Conservation (phyloP, 805 yeast genomes). For the Metschnikowia aberdeeniae region DNA sequence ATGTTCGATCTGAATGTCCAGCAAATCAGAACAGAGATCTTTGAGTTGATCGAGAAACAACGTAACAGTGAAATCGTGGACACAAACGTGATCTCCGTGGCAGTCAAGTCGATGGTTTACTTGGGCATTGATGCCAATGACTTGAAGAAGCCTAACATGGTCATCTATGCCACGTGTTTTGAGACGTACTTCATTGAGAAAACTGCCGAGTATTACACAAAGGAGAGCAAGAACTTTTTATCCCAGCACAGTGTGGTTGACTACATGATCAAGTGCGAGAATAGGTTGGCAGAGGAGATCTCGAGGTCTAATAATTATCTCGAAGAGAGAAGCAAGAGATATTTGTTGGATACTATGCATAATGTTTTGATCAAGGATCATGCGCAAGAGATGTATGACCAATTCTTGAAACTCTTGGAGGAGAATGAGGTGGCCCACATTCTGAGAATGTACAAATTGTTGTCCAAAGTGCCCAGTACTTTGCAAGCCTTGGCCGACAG, state of each 20-base stretch:
- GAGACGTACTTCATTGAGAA: conserved; percentile 72
- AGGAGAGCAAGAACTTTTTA: conserved; percentile 66
- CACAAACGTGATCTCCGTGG: conserved; percentile 59
- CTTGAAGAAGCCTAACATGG: conserved; percentile 75
- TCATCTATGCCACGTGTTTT: conserved; percentile 75
- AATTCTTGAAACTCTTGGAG: conserved; percentile 70
- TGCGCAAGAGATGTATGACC: conserved; percentile 68
- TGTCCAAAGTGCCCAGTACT: conserved; percentile 75
- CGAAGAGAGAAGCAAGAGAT: conserved; percentile 80
- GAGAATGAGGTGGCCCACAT: conserved; percentile 70
- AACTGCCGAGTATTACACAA: conserved; percentile 61
- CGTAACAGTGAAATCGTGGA: conserved; percentile 75
- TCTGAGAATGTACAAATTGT: conserved; percentile 68
- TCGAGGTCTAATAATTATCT: conserved; percentile 71
- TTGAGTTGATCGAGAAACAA: conserved; percentile 71
- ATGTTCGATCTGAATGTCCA: conserved; percentile 68
- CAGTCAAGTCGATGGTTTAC: conserved; percentile 81
- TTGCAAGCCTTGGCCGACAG: conserved; percentile 71
- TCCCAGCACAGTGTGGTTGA: conserved; percentile 79
- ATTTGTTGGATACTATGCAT: conserved; percentile 72
- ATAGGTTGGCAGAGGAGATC: conserved; percentile 78
- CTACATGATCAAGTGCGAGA: conserved; percentile 82
- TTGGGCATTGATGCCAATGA: conserved; percentile 91
- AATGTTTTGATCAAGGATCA: conserved; percentile 74
- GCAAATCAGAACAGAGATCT: conserved; percentile 61